phyloP scores from a whole-genome alignment of 257 asterid species.

The Solanum gracilifrons region DNA sequence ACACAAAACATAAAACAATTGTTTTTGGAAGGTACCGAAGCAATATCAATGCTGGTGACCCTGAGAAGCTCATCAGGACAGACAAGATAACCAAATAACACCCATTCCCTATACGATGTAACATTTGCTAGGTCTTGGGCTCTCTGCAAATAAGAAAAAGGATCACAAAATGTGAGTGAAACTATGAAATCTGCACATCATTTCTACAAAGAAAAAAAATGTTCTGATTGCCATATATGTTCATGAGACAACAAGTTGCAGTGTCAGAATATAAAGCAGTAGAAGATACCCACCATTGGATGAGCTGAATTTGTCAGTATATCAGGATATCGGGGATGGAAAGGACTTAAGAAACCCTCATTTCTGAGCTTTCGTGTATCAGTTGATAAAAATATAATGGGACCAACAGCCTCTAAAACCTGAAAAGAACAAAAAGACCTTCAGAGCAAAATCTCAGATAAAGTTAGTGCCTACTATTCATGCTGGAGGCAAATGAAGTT shows the following conservation, averaged over 20 bases:
- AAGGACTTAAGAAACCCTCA: constrained; percentile 96
- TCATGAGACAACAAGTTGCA: background rate
- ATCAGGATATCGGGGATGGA: constrained; percentile 99
- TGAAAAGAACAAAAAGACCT: constrained; percentile 15
- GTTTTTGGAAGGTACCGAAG: constrained; percentile 50
- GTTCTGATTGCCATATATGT: background rate
- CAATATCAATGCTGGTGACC: constrained; percentile 96
- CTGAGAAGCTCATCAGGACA: constrained; percentile 98
- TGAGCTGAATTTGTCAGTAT: constrained; percentile 98
- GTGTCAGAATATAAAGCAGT: constrained; percentile 1
- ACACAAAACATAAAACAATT: constrained; percentile 9
- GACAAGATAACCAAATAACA: constrained; percentile 88
- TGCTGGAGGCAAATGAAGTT: background rate
- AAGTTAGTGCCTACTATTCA: background rate
- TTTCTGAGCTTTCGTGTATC: constrained; percentile 95
- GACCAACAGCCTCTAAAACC: constrained; percentile 99
- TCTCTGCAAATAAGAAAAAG: constrained; percentile 42
- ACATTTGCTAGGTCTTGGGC: constrained; percentile 99
- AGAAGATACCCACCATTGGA: constrained; percentile 64
- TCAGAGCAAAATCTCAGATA: constrained; percentile 9
- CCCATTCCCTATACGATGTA: constrained; percentile 95
- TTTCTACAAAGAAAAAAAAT: background rate
- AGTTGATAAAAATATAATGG: constrained; percentile 80
- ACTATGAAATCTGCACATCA: background rate
- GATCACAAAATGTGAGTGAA: background rate